Base-by-base conservation (phyloP, 1,284 basidiomycete species). In the Puccinia sorghi region DNA sequence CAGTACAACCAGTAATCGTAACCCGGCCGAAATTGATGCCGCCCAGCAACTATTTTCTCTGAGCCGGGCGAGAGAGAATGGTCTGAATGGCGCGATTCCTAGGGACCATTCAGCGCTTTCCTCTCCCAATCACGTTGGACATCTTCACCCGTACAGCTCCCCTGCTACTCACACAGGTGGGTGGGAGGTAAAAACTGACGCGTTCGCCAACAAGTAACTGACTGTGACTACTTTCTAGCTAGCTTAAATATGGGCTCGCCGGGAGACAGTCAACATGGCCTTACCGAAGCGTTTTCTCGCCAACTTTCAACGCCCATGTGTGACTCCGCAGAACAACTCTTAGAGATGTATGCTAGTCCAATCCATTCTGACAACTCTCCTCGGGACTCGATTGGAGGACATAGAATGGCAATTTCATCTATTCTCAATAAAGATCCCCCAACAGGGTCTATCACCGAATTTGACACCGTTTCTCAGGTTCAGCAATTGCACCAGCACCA, bases 361-460 rank as follows among this genome's bases (percentile, higher is more conserved):
- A n/a, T n/a, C n/a, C n/a, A n/a, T n/a, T n/a, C n/a, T n/a, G n/a
- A n/a, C n/a, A n/a, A n/a, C n/a, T n/a, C n/a, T n/a, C n/a, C n/a
- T n/a, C 37, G 56, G 20, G 63, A 66, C 22, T 76, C 73, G 17
- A 54, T 67, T 3, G 63, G 61, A 12, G 73, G 63, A 0, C 73
- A 76, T 56, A 43, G 73, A 27, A 76, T 76, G 73, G 64, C 73
- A n/a, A 76, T 76, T 41, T 66, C 73, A 5, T 66, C 73, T 32
- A 76, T 76, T 25, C 52, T 67, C 48, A 76, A 76, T 27, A 25
- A 56, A 56, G 73, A 76, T 54, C 61, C 73, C 15, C 73, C 73
- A 27, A 63, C 59, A 15, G 12, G 73, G 13, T 46, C 73, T 37
- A 54, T 48, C 11, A 66, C 73, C 37, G 59, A 59, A n/a, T 48